Base-by-base conservation (phyloP, 306 rosid genomes). In the Senna siamea region DNA sequence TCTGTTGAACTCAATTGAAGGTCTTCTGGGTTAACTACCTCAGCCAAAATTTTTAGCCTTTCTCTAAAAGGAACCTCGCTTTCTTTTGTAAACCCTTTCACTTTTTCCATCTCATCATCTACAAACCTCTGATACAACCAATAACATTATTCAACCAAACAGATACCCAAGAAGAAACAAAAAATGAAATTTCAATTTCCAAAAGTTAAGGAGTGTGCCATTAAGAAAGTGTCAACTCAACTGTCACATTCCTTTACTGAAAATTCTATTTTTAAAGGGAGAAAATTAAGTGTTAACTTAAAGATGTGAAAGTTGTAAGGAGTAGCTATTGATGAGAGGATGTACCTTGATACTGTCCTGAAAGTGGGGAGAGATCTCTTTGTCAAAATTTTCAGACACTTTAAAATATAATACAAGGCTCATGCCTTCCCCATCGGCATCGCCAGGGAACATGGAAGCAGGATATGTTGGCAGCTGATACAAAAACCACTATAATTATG, bases 321-420 rank as follows among this genome's bases (percentile, higher is more conserved):
- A 26, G 57, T 20, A 47, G 52, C 58, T 57, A 50, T 12, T n/a
- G 40, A 69, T 50, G 20, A 55, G 43, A 65, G 57, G 18, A 61
- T 62, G 30, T 88, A 91, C 98, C 96, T 70, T 84, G 60, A 93
- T 69, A 73, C 78, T 82, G 13, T 87, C 89, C 59, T 79, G 90
- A 72, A 88, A 86, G 32, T 69, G 78, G 54, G 62, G 65, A 19
- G 96, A 88, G 82, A 87, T 84, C 67, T 91, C 94, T 40, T 64
- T 57, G 52, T 89, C 96, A 18, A 85, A 91, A 72, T 81, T 79
- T 54, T 93, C 92, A 2, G 87, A 84, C 47, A 91, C 71, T 79
- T 77, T 91, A 60, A 93, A 93, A 78, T 91, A 91, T 51, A 93
- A 77, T 2, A 93, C 97, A 76, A 93, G 96, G 79, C 93, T 91